A percentile compares a stretch with the other conserved stretches of the same genome.
These are phyloP conservation scores for Leucoagaricus sp. DNA, from an alignment of 1,284 basidiomycete genomes.

Conservation along the genomic window DNA sequence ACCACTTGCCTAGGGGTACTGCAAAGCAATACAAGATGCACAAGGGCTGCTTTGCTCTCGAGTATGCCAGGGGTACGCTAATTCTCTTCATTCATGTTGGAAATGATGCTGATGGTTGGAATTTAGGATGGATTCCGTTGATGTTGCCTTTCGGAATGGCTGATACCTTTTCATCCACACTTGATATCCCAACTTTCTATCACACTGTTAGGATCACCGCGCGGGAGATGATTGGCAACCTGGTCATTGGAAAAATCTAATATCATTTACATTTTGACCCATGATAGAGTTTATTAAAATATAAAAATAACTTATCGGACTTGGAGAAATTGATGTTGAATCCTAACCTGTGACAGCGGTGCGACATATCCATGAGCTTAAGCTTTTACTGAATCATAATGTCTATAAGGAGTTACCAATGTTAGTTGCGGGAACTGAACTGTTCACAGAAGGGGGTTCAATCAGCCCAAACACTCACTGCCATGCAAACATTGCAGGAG, in stretches of 20 bases:
- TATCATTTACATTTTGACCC: background rate
- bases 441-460: too few relatives aligned
- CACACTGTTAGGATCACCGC: constrained; percentile 80
- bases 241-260: constrained; percentile 88
- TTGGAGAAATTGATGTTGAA: too few relatives aligned
- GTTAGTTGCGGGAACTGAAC: too few relatives aligned
- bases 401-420: too few relatives aligned
- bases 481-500: background rate
- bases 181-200: constrained; percentile 85
- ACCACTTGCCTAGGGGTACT: constrained; percentile 79
- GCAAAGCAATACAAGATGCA: constrained; percentile 99
- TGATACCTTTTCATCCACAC: constrained; percentile 85
- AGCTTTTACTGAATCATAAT: too few relatives aligned
- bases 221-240: constrained; percentile 80
- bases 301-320: too few relatives aligned
- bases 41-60: constrained; percentile 92
- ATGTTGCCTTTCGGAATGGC: constrained; percentile 94
- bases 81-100: background rate
- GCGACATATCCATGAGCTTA: too few relatives aligned
- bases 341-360: too few relatives aligned
- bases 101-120: background rate
- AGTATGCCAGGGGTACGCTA: constrained; percentile 85
- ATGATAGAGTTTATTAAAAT: background rate
- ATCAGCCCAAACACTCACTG: too few relatives aligned
- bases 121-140: constrained; percentile 82